Conservation (phyloP, 768 basidiomycete species). For the Lactifluus piperatus region DNA sequence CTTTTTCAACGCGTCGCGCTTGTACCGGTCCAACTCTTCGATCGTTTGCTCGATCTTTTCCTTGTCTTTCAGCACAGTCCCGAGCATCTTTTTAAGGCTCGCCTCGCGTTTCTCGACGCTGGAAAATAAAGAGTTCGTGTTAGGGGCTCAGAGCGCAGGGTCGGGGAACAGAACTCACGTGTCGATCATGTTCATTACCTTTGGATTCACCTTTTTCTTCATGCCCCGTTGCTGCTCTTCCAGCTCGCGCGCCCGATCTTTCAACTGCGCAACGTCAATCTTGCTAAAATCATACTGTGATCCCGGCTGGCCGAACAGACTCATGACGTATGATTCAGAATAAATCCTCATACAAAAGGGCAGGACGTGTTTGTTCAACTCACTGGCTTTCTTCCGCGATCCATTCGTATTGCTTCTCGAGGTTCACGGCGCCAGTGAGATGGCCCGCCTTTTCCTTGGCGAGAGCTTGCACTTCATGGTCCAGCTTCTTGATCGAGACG, state of each 20-base stretch:
- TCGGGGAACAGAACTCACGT: constrained; percentile 45
- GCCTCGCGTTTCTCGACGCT: constrained; percentile 93
- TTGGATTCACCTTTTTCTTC: constrained; percentile 94
- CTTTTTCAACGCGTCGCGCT: constrained; percentile 85
- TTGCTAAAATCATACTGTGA: constrained; percentile 74
- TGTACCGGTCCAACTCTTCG: constrained; percentile 85
- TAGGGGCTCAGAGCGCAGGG: background rate
- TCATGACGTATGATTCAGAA: constrained; percentile 4
- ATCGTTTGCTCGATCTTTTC: constrained; percentile 93
- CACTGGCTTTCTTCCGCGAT: constrained; percentile 82
- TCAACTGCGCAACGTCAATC: constrained; percentile 50
- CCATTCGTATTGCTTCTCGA: constrained; percentile 87
- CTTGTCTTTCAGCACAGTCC: constrained; percentile 85
- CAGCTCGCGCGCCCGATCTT: constrained; percentile 62
- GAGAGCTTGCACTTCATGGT: constrained; percentile 56
- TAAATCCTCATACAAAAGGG: background rate
- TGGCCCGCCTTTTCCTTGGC: constrained; percentile 58
- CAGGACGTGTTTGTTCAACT: constrained; percentile 27
- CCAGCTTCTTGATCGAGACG: constrained; percentile 51
- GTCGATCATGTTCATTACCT: constrained; percentile 94
- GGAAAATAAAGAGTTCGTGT: background rate
- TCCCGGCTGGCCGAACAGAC: constrained; percentile 68
- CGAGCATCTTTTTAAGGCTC: constrained; percentile 80
- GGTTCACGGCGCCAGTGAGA: constrained; percentile 40
- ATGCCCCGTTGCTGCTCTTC: constrained; percentile 72